A percentile compares a stretch with the other conserved stretches of the same genome.
phyloP scores from a whole-genome alignment of 2,329 filamentous ascomycete species.

The Hypoxylon sp. region DNA sequence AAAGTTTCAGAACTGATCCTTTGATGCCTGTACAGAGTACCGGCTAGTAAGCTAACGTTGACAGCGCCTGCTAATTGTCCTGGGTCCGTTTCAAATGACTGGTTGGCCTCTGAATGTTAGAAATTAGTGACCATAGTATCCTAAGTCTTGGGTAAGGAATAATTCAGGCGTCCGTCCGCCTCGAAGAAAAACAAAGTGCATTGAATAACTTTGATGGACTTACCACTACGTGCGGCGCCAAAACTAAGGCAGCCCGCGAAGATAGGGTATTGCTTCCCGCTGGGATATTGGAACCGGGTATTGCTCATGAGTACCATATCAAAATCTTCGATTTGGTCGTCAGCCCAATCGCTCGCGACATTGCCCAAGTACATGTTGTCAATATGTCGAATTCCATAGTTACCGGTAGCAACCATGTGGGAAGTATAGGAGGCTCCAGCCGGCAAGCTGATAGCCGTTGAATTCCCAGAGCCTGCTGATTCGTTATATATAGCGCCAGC shows the following conservation, averaged over 20 bases:
- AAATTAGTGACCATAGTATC: slow-evolving; percentile 1
- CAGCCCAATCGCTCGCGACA: slow-evolving; percentile 9
- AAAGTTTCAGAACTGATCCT: slow-evolving; percentile 56
- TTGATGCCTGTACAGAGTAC: slow-evolving; percentile 30
- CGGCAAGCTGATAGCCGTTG: slow-evolving; percentile 1
- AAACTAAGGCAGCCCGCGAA: slow-evolving; percentile 51
- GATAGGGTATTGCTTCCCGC: slow-evolving; percentile 42
- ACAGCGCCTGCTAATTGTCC: slow-evolving; percentile 11
- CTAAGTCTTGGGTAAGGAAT: background rate
- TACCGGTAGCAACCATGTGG: slow-evolving; percentile 9
- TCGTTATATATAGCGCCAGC: slow-evolving; percentile 33
- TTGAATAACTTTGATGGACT: slow-evolving; percentile 1
- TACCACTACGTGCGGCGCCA: slow-evolving; percentile 39
- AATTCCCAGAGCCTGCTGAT: slow-evolving; percentile 16
- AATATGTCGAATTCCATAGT: background rate
- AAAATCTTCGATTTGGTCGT: slow-evolving; percentile 26
- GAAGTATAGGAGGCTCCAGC: slow-evolving; percentile 11
- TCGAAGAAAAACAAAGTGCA: background rate
- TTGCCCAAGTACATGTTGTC: slow-evolving; percentile 14
- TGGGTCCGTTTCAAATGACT: slow-evolving; percentile 35
- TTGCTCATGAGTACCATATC: slow-evolving; percentile 45
- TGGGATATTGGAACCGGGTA: slow-evolving; percentile 45
- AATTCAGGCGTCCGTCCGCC: background rate
- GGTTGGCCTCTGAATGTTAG: slow-evolving; percentile 30
- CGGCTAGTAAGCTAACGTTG: slow-evolving; percentile 28